phyloP scores from a whole-genome alignment of 1,284 basidiomycete species.

The Ganoderma sp. region DNA sequence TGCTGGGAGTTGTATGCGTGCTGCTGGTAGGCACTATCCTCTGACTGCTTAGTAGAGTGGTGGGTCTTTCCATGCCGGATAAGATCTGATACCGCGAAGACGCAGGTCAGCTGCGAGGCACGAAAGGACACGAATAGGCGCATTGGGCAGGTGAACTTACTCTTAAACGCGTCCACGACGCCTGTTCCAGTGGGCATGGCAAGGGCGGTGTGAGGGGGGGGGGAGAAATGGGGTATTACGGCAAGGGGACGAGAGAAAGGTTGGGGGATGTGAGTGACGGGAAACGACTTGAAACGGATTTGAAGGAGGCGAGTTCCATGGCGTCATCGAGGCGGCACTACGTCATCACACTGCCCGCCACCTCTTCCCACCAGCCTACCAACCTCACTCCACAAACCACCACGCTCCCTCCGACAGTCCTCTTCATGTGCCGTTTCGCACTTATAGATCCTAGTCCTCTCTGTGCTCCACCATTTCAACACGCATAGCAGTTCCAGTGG shows the following conservation, averaged over 20 bases:
- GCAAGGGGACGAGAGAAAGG: slow-evolving; percentile 10
- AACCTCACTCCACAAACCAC: neutral
- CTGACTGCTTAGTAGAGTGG: slow-evolving; percentile 43
- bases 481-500: neutral
- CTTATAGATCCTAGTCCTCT: neutral
- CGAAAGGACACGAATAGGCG: slow-evolving; percentile 13
- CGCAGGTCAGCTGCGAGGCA: slow-evolving; percentile 19
- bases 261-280: slow-evolving; percentile 25
- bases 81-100: slow-evolving; percentile 57
- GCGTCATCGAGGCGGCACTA: slow-evolving; percentile 28
- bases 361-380: slow-evolving; percentile 8
- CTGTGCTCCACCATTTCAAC: neutral
- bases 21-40: slow-evolving; percentile 41
- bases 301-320: slow-evolving; percentile 30
- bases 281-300: slow-evolving; percentile 15
- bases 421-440: neutral
- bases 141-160: slow-evolving; percentile 28
- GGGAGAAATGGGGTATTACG: slow-evolving; percentile 16
- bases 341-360: slow-evolving; percentile 28
- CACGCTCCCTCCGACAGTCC: neutral
- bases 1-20: slow-evolving; percentile 31
- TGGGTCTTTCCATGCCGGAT: slow-evolving; percentile 86
- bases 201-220: slow-evolving; percentile 14
- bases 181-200: slow-evolving; percentile 43
- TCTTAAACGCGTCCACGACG: slow-evolving; percentile 46